A percentile compares a stretch with the other conserved stretches of the same genome.
Evolutionary conservation across 2,329 filamentous ascomycete genomes (phyloP).

Genomic region (Calonectria naviculata): DNA sequence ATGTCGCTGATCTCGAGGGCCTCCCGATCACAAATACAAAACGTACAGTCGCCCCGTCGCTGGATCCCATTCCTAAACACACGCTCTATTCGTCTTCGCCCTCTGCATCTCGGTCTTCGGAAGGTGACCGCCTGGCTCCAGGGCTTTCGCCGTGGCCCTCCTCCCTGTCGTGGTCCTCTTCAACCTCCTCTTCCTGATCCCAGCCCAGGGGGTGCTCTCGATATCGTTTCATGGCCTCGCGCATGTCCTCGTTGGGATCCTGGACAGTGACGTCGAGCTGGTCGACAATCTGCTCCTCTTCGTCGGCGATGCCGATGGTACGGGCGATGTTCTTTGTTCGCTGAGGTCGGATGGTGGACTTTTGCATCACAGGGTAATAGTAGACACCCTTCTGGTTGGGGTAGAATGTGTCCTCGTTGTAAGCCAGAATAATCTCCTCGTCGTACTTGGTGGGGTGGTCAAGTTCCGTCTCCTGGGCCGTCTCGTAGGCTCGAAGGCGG

Average conservation of each 20-base stretch:
- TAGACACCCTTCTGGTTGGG: constrained; percentile 69
- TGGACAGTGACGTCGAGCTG: constrained; percentile 66
- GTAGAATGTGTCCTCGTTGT: constrained; percentile 63
- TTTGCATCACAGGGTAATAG: constrained; percentile 77
- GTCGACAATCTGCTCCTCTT: constrained; percentile 64
- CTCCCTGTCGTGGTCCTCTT: constrained; percentile 44
- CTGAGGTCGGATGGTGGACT: constrained; percentile 70
- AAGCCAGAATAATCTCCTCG: constrained; percentile 71
- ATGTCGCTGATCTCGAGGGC: constrained; percentile 1
- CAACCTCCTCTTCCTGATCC: constrained; percentile 52
- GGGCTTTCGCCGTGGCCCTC: constrained; percentile 41
- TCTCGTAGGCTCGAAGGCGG: constrained; percentile 73
- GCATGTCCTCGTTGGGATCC: constrained; percentile 66
- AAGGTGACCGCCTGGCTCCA: constrained; percentile 41
- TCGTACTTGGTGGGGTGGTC: constrained; percentile 70
- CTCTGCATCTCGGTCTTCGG: constrained; percentile 54
- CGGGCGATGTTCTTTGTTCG: constrained; percentile 72
- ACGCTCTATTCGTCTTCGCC: constrained; percentile 53
- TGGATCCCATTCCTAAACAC: constrained; percentile 6
- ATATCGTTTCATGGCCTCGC: constrained; percentile 63
- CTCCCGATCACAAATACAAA: constrained; percentile 13
- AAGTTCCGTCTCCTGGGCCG: constrained; percentile 66
- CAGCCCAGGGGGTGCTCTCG: constrained; percentile 63
- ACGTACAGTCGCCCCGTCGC: constrained; percentile 35
- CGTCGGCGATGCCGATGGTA: constrained; percentile 58